Evolutionary conservation across 2,329 filamentous ascomycete species (phyloP).

Genomic region (Botrytis squamosa): DNA sequence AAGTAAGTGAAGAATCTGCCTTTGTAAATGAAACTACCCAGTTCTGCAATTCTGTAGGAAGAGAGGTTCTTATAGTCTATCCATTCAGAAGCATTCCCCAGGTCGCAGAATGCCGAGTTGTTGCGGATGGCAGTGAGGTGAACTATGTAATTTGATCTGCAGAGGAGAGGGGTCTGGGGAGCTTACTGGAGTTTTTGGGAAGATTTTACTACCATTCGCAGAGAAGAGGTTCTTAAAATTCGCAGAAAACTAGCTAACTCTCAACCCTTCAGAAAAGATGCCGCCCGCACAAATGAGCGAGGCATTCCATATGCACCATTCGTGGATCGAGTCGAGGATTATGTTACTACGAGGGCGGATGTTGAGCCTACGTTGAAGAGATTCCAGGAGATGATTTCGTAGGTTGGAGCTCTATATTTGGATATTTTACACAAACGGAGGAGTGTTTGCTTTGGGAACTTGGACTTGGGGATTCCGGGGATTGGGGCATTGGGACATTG

Average conservation of each 20-base stretch:
- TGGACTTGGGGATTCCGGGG: not conserved
- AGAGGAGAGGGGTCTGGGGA: not conserved
- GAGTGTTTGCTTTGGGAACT: not conserved
- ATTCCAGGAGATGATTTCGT: conserved; percentile 95
- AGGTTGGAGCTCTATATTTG: conserved; percentile 36
- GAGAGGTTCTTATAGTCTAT: not conserved
- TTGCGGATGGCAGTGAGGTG: not conserved
- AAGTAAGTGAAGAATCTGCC: conserved; percentile 29
- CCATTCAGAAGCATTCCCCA: not conserved
- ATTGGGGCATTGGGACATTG: not conserved
- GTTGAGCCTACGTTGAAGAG: conserved; percentile 78
- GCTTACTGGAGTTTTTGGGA: not conserved
- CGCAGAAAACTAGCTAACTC: conserved; percentile 24
- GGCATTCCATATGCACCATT: conserved; percentile 84
- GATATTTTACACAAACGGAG: not conserved
- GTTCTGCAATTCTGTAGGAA: not conserved
- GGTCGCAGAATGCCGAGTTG: not conserved
- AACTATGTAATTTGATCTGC: not conserved
- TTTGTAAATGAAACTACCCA: not conserved
- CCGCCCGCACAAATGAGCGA: conserved; percentile 68
- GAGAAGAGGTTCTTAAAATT: not conserved
- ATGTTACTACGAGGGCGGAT: conserved; percentile 73
- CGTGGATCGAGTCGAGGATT: conserved; percentile 86
- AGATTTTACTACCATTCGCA: not conserved
- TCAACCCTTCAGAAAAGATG: conserved; percentile 28